Base-by-base conservation (phyloP, 2,329 filamentous ascomycete genomes). In the Penicillium corylophilum region DNA sequence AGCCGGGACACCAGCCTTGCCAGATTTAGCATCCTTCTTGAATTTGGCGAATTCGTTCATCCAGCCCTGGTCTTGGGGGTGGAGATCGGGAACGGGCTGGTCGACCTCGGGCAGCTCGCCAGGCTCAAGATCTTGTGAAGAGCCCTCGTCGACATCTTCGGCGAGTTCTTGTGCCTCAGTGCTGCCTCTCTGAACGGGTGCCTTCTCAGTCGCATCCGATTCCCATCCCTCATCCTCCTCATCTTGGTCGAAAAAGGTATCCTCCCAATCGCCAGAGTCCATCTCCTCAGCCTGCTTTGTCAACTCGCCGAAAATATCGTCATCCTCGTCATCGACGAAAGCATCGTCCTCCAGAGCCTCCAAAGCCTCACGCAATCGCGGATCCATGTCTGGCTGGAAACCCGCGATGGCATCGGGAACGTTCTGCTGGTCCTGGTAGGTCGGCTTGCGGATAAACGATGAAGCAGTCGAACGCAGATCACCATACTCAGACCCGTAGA, bases 321-420 rank as follows among this genome's bases (percentile, higher is more conserved):
- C 89, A 22, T 86, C 84, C 24, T 93, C 83, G 6, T 89, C 81
- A 44, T 89, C 93, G 2, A 99, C 92, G 67, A 90, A 99, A 2
- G 88, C 93, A 22, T 99, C 94, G 65, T 99, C 94, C 44, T 99
- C 94, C 26, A 99, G 76, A 10, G 94, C 94, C 73, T 96, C 92
- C 22, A 99, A 75, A 5, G 92, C 91, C 71, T 99, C 94, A 41
- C 94, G 83, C 61, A 99, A 71, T 35, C 93, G 82, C 2, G 92
- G 92, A 66, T 99, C 95, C 94, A 99, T 97, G 67, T 97, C 92
- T 6, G 95, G 94, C 72, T 99, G 88, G 71, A 99, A 96, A 0
- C 94, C 94, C 2, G 89, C 87, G 64, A 99, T 89, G 7, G 85
- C 86, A 74, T 99, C 94, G 1, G 94, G 94, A 1, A 97, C 77